A percentile compares a stretch with the other conserved stretches of the same genome.
Evolutionary conservation across 345 rosid species (phyloP).

Genomic region (Trapa incisa): DNA sequence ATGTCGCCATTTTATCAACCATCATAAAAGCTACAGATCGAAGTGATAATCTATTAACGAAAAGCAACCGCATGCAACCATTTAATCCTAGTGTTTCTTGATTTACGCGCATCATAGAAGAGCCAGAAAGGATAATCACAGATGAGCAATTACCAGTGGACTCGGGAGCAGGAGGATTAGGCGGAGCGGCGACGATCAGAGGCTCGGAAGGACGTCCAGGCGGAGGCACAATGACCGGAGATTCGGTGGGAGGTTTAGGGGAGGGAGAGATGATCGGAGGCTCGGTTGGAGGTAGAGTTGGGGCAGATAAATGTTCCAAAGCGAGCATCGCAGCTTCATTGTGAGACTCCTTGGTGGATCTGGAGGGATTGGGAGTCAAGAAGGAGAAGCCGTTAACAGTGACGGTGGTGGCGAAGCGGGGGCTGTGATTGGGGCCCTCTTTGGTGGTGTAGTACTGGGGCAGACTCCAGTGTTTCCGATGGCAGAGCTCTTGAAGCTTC

Average conservation of each 20-base stretch:
- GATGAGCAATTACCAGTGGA: not conserved
- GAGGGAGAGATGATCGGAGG: not conserved
- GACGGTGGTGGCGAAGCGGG: slow-evolving; percentile 23
- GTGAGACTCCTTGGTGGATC: slow-evolving; percentile 24
- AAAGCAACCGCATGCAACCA: not conserved
- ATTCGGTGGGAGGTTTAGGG: not conserved
- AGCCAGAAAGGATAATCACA: not conserved
- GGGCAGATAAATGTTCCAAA: slow-evolving; percentile 9
- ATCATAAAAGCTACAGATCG: not conserved
- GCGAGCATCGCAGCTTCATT: slow-evolving; percentile 29
- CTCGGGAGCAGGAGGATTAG: not conserved
- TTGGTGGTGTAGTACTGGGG: slow-evolving; percentile 18
- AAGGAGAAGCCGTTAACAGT: slow-evolving; percentile 21
- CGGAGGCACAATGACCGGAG: not conserved
- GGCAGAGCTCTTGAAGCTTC: slow-evolving; percentile 28
- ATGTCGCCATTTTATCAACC: not conserved
- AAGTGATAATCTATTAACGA: not conserved
- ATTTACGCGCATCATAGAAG: not conserved
- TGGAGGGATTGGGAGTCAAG: not conserved
- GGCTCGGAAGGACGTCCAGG: slow-evolving; percentile 2
- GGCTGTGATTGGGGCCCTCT: slow-evolving; percentile 21
- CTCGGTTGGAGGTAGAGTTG: not conserved
- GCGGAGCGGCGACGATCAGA: not conserved
- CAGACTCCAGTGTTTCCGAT: slow-evolving; percentile 15
- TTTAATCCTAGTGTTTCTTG: not conserved